Evolutionary conservation across 176 grass and related monocot genomes (phyloP).

Genomic region (Miscanthus lutarioriparius): DNA sequence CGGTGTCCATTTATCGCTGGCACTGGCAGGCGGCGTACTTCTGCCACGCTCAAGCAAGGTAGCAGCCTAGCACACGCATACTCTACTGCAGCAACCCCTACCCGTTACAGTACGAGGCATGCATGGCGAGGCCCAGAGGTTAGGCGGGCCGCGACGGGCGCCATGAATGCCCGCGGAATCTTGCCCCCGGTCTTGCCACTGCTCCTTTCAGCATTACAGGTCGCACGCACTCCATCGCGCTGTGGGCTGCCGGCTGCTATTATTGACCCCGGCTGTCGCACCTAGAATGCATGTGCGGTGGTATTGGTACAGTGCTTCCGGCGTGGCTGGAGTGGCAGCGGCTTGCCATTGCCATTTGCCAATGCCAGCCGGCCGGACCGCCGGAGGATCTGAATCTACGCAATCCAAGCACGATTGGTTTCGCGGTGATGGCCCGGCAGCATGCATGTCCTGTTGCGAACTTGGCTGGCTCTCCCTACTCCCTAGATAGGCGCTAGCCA

Average conservation of each 20-base stretch:
- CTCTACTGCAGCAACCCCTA: background rate
- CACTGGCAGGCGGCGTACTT: background rate
- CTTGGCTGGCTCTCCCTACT: background rate
- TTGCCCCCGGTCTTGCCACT: background rate
- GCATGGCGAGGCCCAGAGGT: conserved; percentile 3
- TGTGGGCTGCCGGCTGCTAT: background rate
- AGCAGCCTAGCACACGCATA: background rate
- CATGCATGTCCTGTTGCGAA: background rate
- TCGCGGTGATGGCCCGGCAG: too few species aligned
- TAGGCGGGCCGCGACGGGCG: background rate
- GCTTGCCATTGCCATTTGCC: background rate
- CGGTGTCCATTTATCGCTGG: background rate
- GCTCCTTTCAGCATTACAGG: background rate
- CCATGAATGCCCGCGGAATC: conserved; percentile 27
- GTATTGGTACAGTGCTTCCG: background rate
- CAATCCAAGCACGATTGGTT: too few species aligned
- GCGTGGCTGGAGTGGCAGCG: too few species aligned
- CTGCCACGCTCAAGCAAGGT: background rate
- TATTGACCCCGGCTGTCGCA: conserved; percentile 14
- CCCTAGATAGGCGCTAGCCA: background rate
- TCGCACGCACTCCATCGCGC: background rate
- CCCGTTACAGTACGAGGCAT: background rate
- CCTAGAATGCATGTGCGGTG: background rate
- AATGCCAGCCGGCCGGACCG: background rate
- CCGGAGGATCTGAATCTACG: background rate